Evolutionary conservation across 2,329 filamentous ascomycete species (phyloP), one percentile per base, ranked within the genome.

Genomic region (Cladosporium colombiae): DNA sequence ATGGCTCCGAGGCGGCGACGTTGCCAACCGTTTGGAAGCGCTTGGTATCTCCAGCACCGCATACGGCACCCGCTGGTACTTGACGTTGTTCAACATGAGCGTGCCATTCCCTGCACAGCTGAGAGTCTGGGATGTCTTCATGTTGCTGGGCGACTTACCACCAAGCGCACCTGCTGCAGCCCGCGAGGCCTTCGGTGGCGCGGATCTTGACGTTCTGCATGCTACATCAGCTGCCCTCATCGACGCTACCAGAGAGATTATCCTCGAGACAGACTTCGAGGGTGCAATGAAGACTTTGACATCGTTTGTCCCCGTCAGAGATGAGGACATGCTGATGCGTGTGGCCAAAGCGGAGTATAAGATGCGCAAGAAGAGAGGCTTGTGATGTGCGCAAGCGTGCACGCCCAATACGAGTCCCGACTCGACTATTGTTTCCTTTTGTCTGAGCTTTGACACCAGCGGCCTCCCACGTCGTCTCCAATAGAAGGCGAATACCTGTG

Each of bases 211-310:
- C 73, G 85, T 98, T 40, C 82, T 99, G 60, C 95, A 99, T 78
- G 94, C 95, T 13, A 91, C 93, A 6, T 91, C 91, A 68, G 91
- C 93, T 3, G 94, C 95, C 1, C 84, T 99, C 31, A 93, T 98
- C 57, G 92, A 97, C 76, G 93, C 92, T 21, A 91, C 95, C 70
- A 85, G 92, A 44, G 92, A 97, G 68, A 92, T 96, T 61, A 83
- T 99, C 35, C 82, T 97, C 6, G 93, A 96, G 73, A 92, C 91
- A 21, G 95, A 99, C 76, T 99, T 98, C 78, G 95, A 99, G 77
- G 96, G 96, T 74, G 91, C 91, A 56, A 99, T 99, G 95, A 98
- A 97, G 81, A 91, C 93, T 8, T 83, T 99, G 68, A 98, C 95
- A 33, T 93, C 91, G 65, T 97, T 92, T 88, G 90, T 98, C 53